Conservation (phyloP, 345 rosid species). For the Microcos paniculata region DNA sequence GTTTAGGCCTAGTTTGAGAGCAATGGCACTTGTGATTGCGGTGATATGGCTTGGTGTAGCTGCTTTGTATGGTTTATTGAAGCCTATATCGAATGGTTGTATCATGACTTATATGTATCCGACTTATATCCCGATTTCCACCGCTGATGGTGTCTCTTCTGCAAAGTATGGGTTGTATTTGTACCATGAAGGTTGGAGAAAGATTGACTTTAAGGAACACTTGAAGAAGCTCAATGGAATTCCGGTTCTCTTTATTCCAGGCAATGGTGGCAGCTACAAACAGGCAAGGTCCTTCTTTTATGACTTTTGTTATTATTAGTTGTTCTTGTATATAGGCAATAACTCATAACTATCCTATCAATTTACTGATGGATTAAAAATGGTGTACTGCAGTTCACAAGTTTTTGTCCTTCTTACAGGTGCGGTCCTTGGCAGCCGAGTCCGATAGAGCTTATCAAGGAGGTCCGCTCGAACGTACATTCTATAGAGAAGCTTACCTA, state of each 20-base stretch:
- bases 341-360: not conserved
- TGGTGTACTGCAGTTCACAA: not conserved
- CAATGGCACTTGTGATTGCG: conserved; percentile 40
- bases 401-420: conserved; percentile 41
- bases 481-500: conserved; percentile 65
- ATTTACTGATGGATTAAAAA: not conserved
- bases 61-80: conserved; percentile 58
- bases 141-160: conserved; percentile 36
- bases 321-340: not conserved
- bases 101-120: conserved; percentile 98
- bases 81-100: conserved; percentile 87
- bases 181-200: conserved; percentile 98
- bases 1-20: conserved; percentile 42
- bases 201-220: conserved; percentile 78
- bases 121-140: conserved; percentile 78
- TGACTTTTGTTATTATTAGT: not conserved
- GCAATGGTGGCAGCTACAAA: conserved; percentile 96
- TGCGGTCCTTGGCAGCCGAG: conserved; percentile 92
- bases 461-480: conserved; percentile 75
- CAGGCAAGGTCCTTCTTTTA: conserved; percentile 53
- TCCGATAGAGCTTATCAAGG: conserved; percentile 91
- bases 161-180: conserved; percentile 73
- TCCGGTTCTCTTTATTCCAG: conserved; percentile 94
- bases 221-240: conserved; percentile 84
- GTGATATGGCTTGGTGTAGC: conserved; percentile 53